Evolutionary conservation across 176 grass and related monocot genomes (phyloP).

Genomic region (Metroxylon sagu): DNA sequence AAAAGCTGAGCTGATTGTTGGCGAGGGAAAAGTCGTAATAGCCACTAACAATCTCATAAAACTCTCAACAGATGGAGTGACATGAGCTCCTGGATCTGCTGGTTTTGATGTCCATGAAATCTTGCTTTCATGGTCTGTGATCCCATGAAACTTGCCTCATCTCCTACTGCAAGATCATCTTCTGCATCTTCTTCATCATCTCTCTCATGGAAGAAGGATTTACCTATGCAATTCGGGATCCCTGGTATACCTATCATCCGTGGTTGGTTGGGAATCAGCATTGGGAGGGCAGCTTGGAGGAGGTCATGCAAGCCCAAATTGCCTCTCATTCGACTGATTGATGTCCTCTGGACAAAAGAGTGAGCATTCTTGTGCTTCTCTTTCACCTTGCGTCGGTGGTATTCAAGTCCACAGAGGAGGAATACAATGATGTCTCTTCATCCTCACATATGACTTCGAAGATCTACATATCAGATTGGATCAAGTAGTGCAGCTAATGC

Average conservation of each 20-base stretch:
- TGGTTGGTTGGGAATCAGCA: slow-evolving; percentile 92
- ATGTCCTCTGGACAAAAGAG: slow-evolving; percentile 37
- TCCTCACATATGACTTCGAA: slow-evolving; percentile 39
- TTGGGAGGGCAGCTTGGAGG: slow-evolving; percentile 81
- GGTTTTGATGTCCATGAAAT: slow-evolving; percentile 84
- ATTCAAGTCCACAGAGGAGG: slow-evolving; percentile 40
- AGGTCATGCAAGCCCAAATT: slow-evolving; percentile 84
- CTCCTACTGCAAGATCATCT: slow-evolving; percentile 59
- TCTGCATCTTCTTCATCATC: slow-evolving; percentile 44
- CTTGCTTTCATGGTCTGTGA: slow-evolving; percentile 93
- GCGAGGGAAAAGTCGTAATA: slow-evolving; percentile 70
- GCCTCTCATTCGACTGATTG: slow-evolving; percentile 54
- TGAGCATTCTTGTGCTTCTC: slow-evolving; percentile 62
- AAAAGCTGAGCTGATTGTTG: slow-evolving; percentile 52
- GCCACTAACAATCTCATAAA: slow-evolving; percentile 89
- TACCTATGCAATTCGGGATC: slow-evolving; percentile 62
- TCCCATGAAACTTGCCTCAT: slow-evolving; percentile 86
- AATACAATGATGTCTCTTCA: slow-evolving; percentile 41
- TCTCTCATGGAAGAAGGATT: slow-evolving; percentile 65
- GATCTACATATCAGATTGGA: slow-evolving; percentile 40
- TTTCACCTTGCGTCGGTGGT: slow-evolving; percentile 44
- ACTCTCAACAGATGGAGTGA: slow-evolving; percentile 38
- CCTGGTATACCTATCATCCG: slow-evolving; percentile 71
- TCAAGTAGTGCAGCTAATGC: slow-evolving; percentile 55
- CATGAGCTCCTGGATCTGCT: slow-evolving; percentile 69